Evolutionary conservation across 108 stramenopile genomes (phyloP).

Genomic region (Aureococcus anophagefferens): DNA sequence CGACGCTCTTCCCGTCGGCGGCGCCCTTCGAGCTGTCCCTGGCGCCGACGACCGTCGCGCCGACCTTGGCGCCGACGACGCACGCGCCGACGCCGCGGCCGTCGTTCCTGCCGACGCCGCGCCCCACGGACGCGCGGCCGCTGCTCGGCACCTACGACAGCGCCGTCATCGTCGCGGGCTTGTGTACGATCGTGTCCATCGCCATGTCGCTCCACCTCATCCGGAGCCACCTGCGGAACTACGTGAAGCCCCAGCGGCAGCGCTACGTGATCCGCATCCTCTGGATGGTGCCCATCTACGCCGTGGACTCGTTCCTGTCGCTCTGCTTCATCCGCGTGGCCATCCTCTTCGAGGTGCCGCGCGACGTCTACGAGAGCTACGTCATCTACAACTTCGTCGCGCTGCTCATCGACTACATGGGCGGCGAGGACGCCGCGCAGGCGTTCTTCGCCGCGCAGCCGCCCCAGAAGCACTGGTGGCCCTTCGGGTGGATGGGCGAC

Average conservation of each 20-base stretch:
- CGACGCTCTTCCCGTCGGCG: too few relatives aligned
- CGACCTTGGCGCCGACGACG: too few relatives aligned
- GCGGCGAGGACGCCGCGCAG: conserved; percentile 25
- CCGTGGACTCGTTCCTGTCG: conserved; percentile 12
- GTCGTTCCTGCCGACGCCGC: too few relatives aligned
- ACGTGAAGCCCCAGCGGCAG: not conserved
- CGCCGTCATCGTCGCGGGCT: not conserved
- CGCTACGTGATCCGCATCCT: conserved; percentile 10
- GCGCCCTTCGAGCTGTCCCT: too few relatives aligned
- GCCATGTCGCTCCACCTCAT: not conserved
- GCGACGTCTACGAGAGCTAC: conserved; percentile 45
- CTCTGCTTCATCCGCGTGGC: not conserved
- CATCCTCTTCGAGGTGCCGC: conserved; percentile 12
- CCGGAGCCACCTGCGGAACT: not conserved
- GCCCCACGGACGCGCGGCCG: too few relatives aligned
- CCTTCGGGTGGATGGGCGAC: not conserved
- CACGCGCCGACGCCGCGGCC: too few relatives aligned
- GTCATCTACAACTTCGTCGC: conserved; percentile 44
- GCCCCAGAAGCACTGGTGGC: conserved; percentile 7
- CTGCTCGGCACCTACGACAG: not conserved
- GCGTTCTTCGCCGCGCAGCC: conserved; percentile 5
- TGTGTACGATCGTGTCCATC: not conserved
- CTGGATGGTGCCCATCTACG: conserved; percentile 20
- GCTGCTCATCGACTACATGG: conserved; percentile 37
- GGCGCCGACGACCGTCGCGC: too few relatives aligned